Conservation (phyloP, 2,329 filamentous ascomycete species). For the Blastomyces gilchristii region DNA sequence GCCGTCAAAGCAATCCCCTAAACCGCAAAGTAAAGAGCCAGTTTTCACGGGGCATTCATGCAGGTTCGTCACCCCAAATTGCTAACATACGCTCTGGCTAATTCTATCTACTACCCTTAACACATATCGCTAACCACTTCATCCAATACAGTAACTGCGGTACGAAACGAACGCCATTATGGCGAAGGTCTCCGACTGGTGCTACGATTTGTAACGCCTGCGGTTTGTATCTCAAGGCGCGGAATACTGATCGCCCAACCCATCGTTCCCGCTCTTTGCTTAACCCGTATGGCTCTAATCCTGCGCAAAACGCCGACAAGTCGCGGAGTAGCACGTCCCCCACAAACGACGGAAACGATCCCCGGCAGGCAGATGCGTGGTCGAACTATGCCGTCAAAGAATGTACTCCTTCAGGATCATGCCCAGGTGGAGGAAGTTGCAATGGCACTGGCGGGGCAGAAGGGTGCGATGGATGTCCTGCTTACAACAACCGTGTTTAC, state of each 20-base stretch:
- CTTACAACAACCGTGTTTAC: slow-evolving; percentile 91
- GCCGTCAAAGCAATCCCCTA: slow-evolving; percentile 25
- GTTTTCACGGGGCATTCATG: slow-evolving; percentile 34
- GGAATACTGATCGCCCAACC: slow-evolving; percentile 81
- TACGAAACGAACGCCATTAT: slow-evolving; percentile 86
- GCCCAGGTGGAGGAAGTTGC: slow-evolving; percentile 86
- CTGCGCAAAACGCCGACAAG: slow-evolving; percentile 14
- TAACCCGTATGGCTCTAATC: slow-evolving; percentile 16
- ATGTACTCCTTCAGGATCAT: slow-evolving; percentile 60
- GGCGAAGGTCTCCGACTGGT: slow-evolving; percentile 85
- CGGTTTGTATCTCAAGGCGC: slow-evolving; percentile 84
- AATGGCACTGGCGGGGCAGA: slow-evolving; percentile 94
- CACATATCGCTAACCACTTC: slow-evolving; percentile 8
- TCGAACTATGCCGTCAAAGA: slow-evolving; percentile 17
- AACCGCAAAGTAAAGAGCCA: slow-evolving; percentile 27
- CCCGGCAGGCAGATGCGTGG: slow-evolving; percentile 25
- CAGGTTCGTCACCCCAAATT: slow-evolving; percentile 24
- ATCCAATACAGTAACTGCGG: slow-evolving; percentile 66
- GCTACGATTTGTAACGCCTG: slow-evolving; percentile 97
- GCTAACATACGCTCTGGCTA: neutral
- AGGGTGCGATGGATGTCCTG: slow-evolving; percentile 89
- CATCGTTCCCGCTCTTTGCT: slow-evolving; percentile 69
- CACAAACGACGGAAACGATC: slow-evolving; percentile 26
- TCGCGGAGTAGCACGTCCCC: slow-evolving; percentile 21
- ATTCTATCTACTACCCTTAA: neutral